phyloP scores from a whole-genome alignment of 768 basidiomycete genomes.

The Scleroderma citrinum region DNA sequence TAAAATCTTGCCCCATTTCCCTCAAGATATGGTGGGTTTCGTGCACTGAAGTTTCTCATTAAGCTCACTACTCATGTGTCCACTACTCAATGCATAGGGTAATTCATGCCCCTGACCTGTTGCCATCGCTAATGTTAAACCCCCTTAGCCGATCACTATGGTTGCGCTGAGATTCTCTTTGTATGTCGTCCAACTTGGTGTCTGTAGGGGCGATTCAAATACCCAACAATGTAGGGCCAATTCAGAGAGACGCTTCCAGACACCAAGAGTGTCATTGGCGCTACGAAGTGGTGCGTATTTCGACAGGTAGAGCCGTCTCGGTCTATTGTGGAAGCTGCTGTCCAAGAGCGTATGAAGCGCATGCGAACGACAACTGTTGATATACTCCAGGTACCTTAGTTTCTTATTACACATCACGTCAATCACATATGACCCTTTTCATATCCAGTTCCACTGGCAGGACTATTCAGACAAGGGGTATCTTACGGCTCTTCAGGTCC shows the following conservation, averaged over 20 bases:
- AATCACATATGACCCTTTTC: neutral
- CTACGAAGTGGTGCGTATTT: conserved; percentile 88
- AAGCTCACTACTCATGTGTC: neutral
- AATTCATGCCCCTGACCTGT: conserved; percentile 1
- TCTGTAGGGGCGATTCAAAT: neutral
- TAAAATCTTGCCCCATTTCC: neutral
- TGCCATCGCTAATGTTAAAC: conserved; percentile 8
- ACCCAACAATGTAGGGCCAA: conserved; percentile 60
- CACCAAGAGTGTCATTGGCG: conserved; percentile 49
- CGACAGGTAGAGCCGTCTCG: conserved; percentile 45
- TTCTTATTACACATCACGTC: neutral
- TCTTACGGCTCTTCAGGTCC: conserved; percentile 41
- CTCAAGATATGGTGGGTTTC: conserved; percentile 50
- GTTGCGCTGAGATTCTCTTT: conserved; percentile 75
- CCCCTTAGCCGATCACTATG: conserved; percentile 81
- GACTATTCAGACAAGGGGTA: conserved; percentile 51
- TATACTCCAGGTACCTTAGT: conserved; percentile 56
- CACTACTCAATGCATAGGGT: conserved; percentile 20
- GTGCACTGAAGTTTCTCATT: conserved; percentile 4
- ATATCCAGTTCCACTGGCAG: conserved; percentile 71
- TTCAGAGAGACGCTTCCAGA: conserved; percentile 46
- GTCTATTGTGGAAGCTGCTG: conserved; percentile 51
- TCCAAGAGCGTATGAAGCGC: conserved; percentile 64
- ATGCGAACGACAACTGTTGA: conserved; percentile 59
- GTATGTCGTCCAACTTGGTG: conserved; percentile 35